Percentiles rank a stretch among this genome's conserved stretches.
Conservation (phyloP, 2,329 filamentous ascomycete genomes). For the Cadophora gregata region DNA sequence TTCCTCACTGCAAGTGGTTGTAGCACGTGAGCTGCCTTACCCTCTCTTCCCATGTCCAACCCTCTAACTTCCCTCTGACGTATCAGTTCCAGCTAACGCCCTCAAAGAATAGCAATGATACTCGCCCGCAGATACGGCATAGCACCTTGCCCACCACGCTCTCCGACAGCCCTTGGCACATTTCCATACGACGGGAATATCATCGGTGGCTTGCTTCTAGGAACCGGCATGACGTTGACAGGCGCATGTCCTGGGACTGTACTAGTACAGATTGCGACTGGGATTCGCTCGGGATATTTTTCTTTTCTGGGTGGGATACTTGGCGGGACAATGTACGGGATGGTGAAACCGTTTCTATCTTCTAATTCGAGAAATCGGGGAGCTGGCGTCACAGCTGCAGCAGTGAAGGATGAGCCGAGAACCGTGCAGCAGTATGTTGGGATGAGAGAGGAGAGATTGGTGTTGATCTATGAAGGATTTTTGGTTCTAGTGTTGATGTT, state of each 20-base stretch:
- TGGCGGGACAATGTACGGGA: constrained; percentile 56
- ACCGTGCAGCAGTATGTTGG: constrained; percentile 26
- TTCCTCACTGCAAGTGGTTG: constrained; percentile 66
- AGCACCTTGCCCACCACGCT: constrained; percentile 51
- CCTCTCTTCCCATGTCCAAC: background rate
- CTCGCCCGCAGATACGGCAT: constrained; percentile 50
- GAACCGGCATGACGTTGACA: constrained; percentile 68
- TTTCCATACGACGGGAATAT: constrained; percentile 70
- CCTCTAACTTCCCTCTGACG: background rate
- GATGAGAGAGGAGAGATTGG: background rate
- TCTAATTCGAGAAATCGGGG: background rate
- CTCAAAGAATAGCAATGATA: constrained; percentile 52
- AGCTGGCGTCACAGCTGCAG: no score
- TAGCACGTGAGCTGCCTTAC: constrained; percentile 57
- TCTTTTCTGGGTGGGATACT: constrained; percentile 58
- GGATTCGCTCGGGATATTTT: constrained; percentile 56
- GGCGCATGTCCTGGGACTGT: constrained; percentile 70
- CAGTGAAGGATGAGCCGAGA: background rate
- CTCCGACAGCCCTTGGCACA: constrained; percentile 55
- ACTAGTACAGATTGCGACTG: constrained; percentile 61
- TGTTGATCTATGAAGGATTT: constrained; percentile 17
- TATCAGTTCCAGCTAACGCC: background rate
- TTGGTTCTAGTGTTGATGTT: constrained; percentile 10
- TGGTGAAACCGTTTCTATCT: background rate
- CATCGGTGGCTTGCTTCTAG: constrained; percentile 64